These are phyloP conservation scores for Cephaloascus fragrans DNA, from an alignment of 805 yeast species.

Conservation along the genomic window DNA sequence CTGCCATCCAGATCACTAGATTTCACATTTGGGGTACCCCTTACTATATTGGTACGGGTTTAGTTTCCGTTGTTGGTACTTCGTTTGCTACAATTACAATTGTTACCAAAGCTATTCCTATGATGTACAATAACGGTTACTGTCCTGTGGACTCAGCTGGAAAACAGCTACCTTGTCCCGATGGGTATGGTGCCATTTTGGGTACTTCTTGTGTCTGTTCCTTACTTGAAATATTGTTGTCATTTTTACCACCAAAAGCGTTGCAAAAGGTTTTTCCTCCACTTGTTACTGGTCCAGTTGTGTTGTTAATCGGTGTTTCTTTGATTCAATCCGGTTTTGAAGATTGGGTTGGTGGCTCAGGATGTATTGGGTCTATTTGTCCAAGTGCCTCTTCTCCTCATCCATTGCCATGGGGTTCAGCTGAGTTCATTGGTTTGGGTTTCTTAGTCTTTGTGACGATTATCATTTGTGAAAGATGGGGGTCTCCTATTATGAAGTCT, in stretches of 20 bases:
- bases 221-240: slow-evolving; percentile 57
- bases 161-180: slow-evolving; percentile 66
- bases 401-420: slow-evolving; percentile 72
- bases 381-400: slow-evolving; percentile 43
- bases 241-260: slow-evolving; percentile 67
- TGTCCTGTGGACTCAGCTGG: slow-evolving; percentile 64
- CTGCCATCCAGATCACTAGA: slow-evolving; percentile 70
- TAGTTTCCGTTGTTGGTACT: slow-evolving; percentile 85
- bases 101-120: slow-evolving; percentile 64
- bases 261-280: slow-evolving; percentile 79
- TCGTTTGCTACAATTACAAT: slow-evolving; percentile 83
- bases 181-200: slow-evolving; percentile 80
- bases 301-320: slow-evolving; percentile 67
- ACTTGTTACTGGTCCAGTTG: slow-evolving; percentile 90
- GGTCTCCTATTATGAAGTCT: slow-evolving; percentile 90
- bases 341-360: slow-evolving; percentile 86
- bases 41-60: slow-evolving; percentile 79
- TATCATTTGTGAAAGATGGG: slow-evolving; percentile 73
- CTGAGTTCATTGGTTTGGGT: slow-evolving; percentile 79
- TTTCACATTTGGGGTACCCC: slow-evolving; percentile 67
- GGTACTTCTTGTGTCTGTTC: slow-evolving; percentile 79
- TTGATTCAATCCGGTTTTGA: slow-evolving; percentile 65
- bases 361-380: slow-evolving; percentile 40
- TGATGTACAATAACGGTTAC: slow-evolving; percentile 66
- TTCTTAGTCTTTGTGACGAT: slow-evolving; percentile 71